A percentile compares a stretch with the other conserved stretches of the same genome.
Conservation (phyloP, 2,329 filamentous ascomycete genomes). For the Monosporascus sp. region DNA sequence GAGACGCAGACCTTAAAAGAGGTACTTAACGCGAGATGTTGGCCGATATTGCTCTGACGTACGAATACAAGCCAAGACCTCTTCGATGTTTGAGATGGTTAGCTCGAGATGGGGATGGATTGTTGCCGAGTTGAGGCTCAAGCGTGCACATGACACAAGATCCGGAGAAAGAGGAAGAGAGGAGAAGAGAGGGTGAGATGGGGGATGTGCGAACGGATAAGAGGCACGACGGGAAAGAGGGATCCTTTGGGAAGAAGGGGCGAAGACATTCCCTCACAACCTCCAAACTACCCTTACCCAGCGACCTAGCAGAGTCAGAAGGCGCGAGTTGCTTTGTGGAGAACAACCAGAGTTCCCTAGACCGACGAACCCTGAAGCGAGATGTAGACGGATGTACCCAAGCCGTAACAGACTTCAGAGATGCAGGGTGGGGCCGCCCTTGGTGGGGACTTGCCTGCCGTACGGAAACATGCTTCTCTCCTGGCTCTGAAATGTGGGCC, state of each 20-base stretch:
- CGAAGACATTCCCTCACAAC: conserved; percentile 4
- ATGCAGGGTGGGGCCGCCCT: neutral
- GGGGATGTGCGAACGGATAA: conserved; percentile 3
- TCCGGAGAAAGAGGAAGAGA: neutral
- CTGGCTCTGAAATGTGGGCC: neutral
- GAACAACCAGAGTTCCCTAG: neutral
- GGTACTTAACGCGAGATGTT: neutral
- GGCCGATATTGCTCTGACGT: neutral
- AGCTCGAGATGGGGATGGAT: neutral
- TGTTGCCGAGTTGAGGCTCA: neutral
- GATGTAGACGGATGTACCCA: neutral
- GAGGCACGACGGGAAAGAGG: conserved; percentile 2
- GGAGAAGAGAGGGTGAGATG: neutral
- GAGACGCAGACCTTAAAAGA: neutral
- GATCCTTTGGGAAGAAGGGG: conserved; percentile 6
- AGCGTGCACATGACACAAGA: neutral
- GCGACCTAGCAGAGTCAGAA: neutral
- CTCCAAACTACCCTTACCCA: conserved; percentile 9
- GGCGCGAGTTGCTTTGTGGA: neutral
- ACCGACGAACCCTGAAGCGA: neutral
- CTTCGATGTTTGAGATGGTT: neutral
- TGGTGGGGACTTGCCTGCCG: neutral
- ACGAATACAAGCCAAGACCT: neutral
- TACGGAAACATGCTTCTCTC: neutral
- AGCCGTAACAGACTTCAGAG: neutral